Percentiles rank a stretch among this genome's conserved stretches.
Evolutionary conservation across 495 filamentous ascomycete species (phyloP).

Genomic region (Apiosordaria backusii): DNA sequence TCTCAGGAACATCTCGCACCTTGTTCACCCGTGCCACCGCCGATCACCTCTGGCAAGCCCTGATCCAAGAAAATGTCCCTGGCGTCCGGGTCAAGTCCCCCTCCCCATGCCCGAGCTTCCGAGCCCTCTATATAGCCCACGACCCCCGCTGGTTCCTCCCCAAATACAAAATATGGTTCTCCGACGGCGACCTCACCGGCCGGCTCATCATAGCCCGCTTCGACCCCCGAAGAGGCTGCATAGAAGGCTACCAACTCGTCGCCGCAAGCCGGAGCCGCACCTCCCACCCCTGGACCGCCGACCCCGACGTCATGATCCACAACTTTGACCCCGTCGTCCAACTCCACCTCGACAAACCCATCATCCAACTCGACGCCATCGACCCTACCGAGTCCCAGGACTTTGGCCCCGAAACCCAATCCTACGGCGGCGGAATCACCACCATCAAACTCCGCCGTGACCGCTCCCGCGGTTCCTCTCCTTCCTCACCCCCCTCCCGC

Average conservation of each 20-base stretch:
- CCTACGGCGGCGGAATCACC: background rate
- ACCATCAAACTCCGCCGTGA: background rate
- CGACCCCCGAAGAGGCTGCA: constrained; percentile 64
- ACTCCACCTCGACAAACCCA: constrained; percentile 69
- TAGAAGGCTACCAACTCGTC: constrained; percentile 76
- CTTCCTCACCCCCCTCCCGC: constrained; percentile 9
- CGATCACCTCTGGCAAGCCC: constrained; percentile 60
- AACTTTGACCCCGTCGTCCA: constrained; percentile 64
- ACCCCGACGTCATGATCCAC: constrained; percentile 63
- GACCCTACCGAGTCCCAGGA: background rate
- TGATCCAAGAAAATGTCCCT: constrained; percentile 62
- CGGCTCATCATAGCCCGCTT: constrained; percentile 71
- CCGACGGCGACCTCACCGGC: constrained; percentile 64
- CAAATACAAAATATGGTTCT: constrained; percentile 79
- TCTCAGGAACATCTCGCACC: constrained; percentile 54
- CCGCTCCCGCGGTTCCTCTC: background rate
- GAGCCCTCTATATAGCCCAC: constrained; percentile 67
- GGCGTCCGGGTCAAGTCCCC: constrained; percentile 49
- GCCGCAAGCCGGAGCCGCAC: constrained; percentile 53
- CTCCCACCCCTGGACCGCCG: constrained; percentile 55
- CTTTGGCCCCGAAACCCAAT: background rate
- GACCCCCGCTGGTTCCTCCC: constrained; percentile 83
- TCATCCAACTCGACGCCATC: constrained; percentile 51
- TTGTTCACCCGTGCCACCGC: constrained; percentile 50
- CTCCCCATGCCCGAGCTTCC: constrained; percentile 58